These are phyloP conservation scores for Candolleomyces efflorescens DNA, from an alignment of 768 basidiomycete genomes.

Conservation along the genomic window DNA sequence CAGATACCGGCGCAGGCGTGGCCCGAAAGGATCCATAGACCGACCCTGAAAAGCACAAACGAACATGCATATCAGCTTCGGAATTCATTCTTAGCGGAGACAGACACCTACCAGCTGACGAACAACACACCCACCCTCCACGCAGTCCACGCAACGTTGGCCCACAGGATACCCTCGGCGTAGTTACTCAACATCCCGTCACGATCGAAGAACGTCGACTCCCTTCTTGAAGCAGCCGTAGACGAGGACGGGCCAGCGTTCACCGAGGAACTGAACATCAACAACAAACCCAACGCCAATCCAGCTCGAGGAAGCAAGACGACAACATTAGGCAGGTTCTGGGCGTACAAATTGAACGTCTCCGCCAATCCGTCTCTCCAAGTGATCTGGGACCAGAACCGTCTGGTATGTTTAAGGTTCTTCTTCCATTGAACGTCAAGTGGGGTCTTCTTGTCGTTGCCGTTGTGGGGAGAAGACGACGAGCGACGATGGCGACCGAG, in stretches of 20 bases:
- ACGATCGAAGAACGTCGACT: conserved; percentile 68
- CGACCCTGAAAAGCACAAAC: conserved; percentile 49
- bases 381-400: conserved; percentile 10
- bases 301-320: conserved; percentile 84
- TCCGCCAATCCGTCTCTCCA: conserved; percentile 60
- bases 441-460: not conserved
- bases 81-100: not conserved
- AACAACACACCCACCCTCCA: conserved; percentile 71
- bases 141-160: conserved; percentile 78
- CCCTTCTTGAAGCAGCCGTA: conserved; percentile 49
- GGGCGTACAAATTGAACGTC: conserved; percentile 77
- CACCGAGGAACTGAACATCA: conserved; percentile 25
- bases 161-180: conserved; percentile 72
- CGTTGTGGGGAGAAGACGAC: not conserved
- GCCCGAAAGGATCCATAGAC: conserved; percentile 75
- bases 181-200: conserved; percentile 72
- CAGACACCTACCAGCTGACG: conserved; percentile 55
- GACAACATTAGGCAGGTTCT: conserved; percentile 78
- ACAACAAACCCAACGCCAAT: conserved; percentile 65
- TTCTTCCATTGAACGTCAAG: not conserved
- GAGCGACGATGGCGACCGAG: not conserved
- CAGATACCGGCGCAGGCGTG: conserved; percentile 78
- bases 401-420: not conserved
- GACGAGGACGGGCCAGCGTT: not conserved
- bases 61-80: not conserved